Evolutionary conservation across 179 eudicot genomes (phyloP).

Genomic region (Sideroxylon spinosum): DNA sequence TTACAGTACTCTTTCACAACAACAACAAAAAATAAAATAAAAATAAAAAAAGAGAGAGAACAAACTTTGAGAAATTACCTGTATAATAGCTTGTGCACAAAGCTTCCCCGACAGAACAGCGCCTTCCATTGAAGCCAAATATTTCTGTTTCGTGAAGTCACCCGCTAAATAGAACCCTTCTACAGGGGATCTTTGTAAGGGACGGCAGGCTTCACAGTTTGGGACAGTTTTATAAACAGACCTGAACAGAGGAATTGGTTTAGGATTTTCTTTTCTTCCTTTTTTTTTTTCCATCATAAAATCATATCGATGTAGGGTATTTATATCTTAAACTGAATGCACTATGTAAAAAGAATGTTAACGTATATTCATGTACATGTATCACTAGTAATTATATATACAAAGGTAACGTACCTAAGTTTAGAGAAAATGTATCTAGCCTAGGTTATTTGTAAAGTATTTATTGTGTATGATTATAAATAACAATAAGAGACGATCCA

Average conservation of each 20-base stretch:
- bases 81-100: slow-evolving; percentile 92
- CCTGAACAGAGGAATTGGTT: slow-evolving; percentile 33
- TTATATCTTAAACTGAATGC: background rate
- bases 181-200: slow-evolving; percentile 85
- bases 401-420: too few relatives aligned
- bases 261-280: background rate
- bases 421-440: too few relatives aligned
- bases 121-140: slow-evolving; percentile 99
- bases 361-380: too few relatives aligned
- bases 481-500: too few relatives aligned
- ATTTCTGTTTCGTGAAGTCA: slow-evolving; percentile 95
- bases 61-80: slow-evolving; percentile 44
- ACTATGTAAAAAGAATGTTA: too few relatives aligned
- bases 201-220: slow-evolving; percentile 87
- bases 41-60: background rate
- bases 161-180: slow-evolving; percentile 95
- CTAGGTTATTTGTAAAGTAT: too few relatives aligned
- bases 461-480: too few relatives aligned
- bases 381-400: too few relatives aligned
- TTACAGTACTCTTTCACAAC: too few relatives aligned
- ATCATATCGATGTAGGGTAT: background rate
- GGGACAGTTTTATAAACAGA: slow-evolving; percentile 97
- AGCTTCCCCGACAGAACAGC: slow-evolving; percentile 97
- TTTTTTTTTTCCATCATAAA: background rate
- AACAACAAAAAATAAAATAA: too few relatives aligned